Conservation (phyloP, 176 grass and related monocot species). For the Oryza meyeriana region DNA sequence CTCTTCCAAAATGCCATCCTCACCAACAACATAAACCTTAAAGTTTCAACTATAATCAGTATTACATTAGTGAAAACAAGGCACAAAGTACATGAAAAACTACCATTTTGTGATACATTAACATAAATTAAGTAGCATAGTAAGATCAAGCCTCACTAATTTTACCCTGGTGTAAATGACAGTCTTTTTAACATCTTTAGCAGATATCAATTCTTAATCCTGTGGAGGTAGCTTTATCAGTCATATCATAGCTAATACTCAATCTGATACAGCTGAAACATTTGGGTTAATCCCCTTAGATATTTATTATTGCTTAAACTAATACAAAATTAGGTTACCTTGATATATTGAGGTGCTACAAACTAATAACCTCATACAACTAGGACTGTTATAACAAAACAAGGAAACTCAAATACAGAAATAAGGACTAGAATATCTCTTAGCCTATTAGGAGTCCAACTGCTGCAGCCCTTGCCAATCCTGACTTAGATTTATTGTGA, state of each 20-base stretch:
- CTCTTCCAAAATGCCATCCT: constrained; percentile 95
- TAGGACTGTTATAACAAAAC: no score
- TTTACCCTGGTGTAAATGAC: neutral
- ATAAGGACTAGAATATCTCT: no score
- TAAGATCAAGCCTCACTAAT: neutral
- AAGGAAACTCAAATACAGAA: no score
- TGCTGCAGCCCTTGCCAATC: no score
- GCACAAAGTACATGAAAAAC: neutral
- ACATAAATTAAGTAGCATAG: neutral
- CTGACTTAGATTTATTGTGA: no score
- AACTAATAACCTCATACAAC: no score
- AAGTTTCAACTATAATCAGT: constrained; percentile 23
- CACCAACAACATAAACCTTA: constrained; percentile 95
- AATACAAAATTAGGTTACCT: no score
- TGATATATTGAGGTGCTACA: no score
- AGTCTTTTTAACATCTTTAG: neutral
- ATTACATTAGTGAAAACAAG: constrained; percentile 10
- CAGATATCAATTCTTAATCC: neutral
- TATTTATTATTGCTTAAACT: no score
- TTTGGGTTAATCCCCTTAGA: no score
- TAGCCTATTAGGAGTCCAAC: no score
- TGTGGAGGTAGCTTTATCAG: neutral
- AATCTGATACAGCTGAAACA: no score
- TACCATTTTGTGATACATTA: neutral
- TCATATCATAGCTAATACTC: neutral